Conservation (phyloP, 1,284 basidiomycete species). For the Vanrija pseudolonga region DNA sequence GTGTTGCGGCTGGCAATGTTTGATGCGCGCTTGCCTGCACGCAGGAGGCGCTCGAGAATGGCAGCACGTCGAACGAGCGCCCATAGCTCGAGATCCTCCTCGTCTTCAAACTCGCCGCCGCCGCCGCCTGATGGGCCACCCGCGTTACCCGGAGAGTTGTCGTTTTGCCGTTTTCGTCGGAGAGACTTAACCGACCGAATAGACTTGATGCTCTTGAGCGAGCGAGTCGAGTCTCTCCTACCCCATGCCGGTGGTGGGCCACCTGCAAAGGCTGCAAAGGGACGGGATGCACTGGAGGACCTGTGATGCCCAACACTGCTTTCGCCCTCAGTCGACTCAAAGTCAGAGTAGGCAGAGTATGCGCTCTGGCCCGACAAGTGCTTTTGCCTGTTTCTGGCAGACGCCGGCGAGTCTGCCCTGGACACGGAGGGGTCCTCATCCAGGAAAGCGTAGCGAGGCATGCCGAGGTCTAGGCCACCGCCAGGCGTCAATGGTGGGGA, state of each 20-base stretch:
- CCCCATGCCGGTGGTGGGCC: slow-evolving; percentile 18
- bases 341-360: not conserved
- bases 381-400: not conserved
- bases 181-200: slow-evolving; percentile 2
- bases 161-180: too few relatives aligned
- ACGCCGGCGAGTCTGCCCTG: not conserved
- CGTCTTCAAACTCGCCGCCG: slow-evolving; percentile 6
- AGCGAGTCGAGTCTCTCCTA: slow-evolving; percentile 9
- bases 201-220: slow-evolving; percentile 1
- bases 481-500: too few relatives aligned
- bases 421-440: slow-evolving; percentile 6
- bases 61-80: slow-evolving; percentile 33
- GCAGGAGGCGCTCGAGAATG: slow-evolving; percentile 36
- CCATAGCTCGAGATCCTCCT: slow-evolving; percentile 34
- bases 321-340: not conserved
- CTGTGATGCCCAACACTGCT: not conserved
- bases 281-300: not conserved
- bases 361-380: slow-evolving; percentile 1
- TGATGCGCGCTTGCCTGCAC: slow-evolving; percentile 32
- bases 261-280: slow-evolving; percentile 7
- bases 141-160: not conserved
- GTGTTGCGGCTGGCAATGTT: not conserved
- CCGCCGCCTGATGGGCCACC: not conserved
- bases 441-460: slow-evolving; percentile 12
- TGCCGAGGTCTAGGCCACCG: not conserved